Base-by-base conservation (phyloP, 2,329 filamentous ascomycete species). In the Tolypocladium cylindrosporum region DNA sequence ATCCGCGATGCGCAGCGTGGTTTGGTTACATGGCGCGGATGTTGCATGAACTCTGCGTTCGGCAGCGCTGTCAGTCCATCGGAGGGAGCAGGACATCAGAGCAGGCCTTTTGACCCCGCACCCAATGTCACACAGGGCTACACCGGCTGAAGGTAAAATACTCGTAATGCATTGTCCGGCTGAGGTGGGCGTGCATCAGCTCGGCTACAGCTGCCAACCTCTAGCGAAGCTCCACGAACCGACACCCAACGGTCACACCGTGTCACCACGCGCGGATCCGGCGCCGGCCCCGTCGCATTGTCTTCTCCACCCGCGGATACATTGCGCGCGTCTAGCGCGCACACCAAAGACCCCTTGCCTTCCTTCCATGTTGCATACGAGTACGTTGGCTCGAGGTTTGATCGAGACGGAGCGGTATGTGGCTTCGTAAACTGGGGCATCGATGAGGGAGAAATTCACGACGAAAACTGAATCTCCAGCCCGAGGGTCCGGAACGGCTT, bases 391-490 rank as follows among this genome's bases (percentile, higher is more conserved):
- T 31, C 31, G 31, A 21, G n/a, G 31, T 10, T 36, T 51, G 31
- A 31, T 48, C 16, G 24, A 16, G 43, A 31, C 24, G 19, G 5
- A 31, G 43, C 13, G 24, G 43, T 24, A 24, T 24, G 24, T 42
- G 10, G 19, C 19, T 21, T 42, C 4, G 37, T 39, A 4, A 14
- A 39, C 37, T 39, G 37, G 11, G 41, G 19, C 19, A 2, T 42
- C 13, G 19, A 45, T 14, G n/a, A 1, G 42, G 24, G 19, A 7
- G 16, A n/a, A 7, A 2, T n/a, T 86, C 76, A 91, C 31, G 88
- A 91, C 13, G 89, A 93, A 73, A 91, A 94, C 69, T 92, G 89
- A 51, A 94, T 78, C 73, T 93, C 89, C 58, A 94, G 72, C 14
- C 90, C 90, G 58, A 94, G 77, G 6, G 84, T 88, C 61, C 88